Base-by-base conservation (phyloP, 441 rosid genomes). In the Bocquillonia castaneifolia region DNA sequence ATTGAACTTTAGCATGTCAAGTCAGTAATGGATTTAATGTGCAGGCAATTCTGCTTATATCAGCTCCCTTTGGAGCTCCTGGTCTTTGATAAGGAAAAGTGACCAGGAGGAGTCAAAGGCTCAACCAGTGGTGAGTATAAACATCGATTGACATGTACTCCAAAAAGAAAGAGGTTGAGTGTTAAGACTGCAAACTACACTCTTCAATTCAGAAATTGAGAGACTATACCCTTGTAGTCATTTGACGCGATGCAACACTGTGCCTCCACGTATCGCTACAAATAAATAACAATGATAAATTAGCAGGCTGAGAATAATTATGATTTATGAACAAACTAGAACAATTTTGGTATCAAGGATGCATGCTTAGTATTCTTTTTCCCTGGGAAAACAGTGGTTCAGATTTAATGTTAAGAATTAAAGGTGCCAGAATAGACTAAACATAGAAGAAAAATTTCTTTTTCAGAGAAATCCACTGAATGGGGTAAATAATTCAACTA, bases 211-310 rank as follows among this genome's bases (percentile, higher is more conserved):
- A 67, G 57, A 70, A 60, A 23, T 26, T 57, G 53, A 64, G 23
- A 31, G 42, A 60, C 44, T 12, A 66, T 82, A 94, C 99, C 99
- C 84, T 82, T 91, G 78, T 92, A 94, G 73, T 91, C 94, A 85
- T 94, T 93, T 70, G 96, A 81, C 74, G 97, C 89, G 70, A 92
- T 77, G 75, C 90, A 88, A 79, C 97, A 88, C 69, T 87, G 96
- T 14, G 96, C 99, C 82, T 94, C 99, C 47, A 91, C 96, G 78
- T 94, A 94, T 23, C 97, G 87, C 99, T 91, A 93, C 72, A 74
- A 74, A 78, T 47, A 70, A 76, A 74, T 26, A 67, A 75, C 66
- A 74, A 42, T 10, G 12, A 69, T 18, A 60, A 60, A 66, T 66
- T 34, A 62, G 54, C 22, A 66, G 60, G 51, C 4, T 28, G 40